Evolutionary conservation across 176 grass and related monocot genomes (phyloP), one percentile per base, ranked within the genome.

Genomic region (Carex pumila): DNA sequence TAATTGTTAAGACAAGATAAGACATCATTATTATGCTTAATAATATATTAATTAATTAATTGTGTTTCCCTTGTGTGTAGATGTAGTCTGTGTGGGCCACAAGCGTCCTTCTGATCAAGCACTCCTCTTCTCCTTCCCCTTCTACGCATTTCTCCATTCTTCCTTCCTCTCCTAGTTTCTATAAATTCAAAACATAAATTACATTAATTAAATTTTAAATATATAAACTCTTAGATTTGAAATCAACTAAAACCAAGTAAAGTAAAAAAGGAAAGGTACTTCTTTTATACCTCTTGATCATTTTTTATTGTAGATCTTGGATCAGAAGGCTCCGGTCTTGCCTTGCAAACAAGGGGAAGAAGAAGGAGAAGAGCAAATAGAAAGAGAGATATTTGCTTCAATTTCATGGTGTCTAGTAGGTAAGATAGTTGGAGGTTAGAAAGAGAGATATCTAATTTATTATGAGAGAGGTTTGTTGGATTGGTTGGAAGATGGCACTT

Each of bases 51-150:
- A 39, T 18, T 47, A 70, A n/a, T 71, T 79, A 84, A 61, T 88
- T 88, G 53, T 88, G 87, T 72, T 88, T 88, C 39, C 73, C 87
- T 80, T 88, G 87, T 78, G 87, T 88, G 72, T 88, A 88, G 64
- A 88, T 88, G 73, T 88, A 88, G 75, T 88, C 87, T 0, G 87
- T 88, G 74, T 88, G 87, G 52, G 87, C 83, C 73, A 81, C 87
- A 57, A 88, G 87, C 39, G 87, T 88, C 65, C 87, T 88, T 70
- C 87, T 88, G 52, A 66, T 64, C 82, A 88, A 81, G 64, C 83
- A 57, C 25, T 85, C 65, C 64, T 81, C 87, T 63, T 79, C 22
- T 54, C 82, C 54, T 53, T 86, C 78, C 34, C 76, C 74, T 70
- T 3, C 64, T 69, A 58, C 43, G 11, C 76, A 80, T 59, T 81